These are phyloP conservation scores for Haematococcus lacustris DNA, from an alignment of 139 green algal genomes.

Conservation along the genomic window DNA sequence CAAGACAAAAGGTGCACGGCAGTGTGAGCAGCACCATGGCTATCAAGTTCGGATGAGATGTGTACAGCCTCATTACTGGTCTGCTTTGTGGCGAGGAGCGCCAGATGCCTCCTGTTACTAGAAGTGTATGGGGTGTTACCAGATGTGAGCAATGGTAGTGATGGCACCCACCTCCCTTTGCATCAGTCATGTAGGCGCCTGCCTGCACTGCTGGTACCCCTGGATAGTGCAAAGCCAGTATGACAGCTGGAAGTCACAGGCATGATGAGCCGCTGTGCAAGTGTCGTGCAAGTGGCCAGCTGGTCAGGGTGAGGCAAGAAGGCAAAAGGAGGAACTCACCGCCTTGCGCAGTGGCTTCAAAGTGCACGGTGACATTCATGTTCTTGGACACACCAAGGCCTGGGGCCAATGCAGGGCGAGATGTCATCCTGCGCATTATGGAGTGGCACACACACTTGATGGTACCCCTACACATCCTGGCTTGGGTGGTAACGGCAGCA, in stretches of 20 bases:
- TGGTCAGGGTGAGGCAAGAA: not conserved
- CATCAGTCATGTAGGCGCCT: conserved; percentile 12
- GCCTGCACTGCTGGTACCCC: not conserved
- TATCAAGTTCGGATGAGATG: not conserved
- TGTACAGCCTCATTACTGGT: no score
- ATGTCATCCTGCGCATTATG: no score
- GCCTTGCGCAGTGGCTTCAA: conserved; percentile 23
- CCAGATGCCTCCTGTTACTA: no score
- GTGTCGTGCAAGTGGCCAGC: no score
- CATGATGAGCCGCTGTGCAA: not conserved
- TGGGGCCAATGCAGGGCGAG: not conserved
- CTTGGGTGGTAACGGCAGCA: not conserved
- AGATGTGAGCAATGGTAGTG: no score
- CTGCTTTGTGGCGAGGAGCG: no score
- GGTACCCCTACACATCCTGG: not conserved
- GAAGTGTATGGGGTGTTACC: no score
- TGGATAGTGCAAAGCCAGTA: not conserved
- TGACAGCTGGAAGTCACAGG: not conserved
- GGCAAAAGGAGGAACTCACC: not conserved
- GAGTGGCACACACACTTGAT: not conserved
- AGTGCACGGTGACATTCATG: conserved; percentile 17
- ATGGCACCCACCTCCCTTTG: conserved; percentile 1
- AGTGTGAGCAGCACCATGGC: not conserved
- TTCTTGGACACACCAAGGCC: conserved; percentile 15
- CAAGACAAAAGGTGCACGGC: not conserved